A percentile compares a stretch with the other conserved stretches of the same genome.
phyloP scores from a whole-genome alignment of 352 stramenopile species.

The Phytophthora europaea region DNA sequence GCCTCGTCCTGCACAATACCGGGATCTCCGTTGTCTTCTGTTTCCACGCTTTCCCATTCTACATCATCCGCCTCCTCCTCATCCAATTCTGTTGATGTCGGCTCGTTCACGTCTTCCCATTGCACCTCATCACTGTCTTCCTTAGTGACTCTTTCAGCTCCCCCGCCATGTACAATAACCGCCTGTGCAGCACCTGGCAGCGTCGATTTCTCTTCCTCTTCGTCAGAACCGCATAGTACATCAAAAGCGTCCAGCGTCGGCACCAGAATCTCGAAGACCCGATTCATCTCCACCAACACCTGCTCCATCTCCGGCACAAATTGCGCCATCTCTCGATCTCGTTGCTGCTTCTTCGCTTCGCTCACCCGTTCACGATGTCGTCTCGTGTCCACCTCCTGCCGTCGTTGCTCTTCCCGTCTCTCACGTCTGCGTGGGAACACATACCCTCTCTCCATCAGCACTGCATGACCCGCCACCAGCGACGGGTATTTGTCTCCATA shows the following conservation, averaged over 20 bases:
- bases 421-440: conserved; percentile 52
- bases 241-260: conserved; percentile 78
- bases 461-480: conserved; percentile 58
- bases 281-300: conserved; percentile 74
- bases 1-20: background rate
- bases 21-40: background rate
- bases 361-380: conserved; percentile 33
- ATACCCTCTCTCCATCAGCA: conserved; percentile 63
- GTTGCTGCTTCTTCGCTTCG: conserved; percentile 38
- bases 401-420: conserved; percentile 28
- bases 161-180: background rate
- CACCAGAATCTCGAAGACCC: conserved; percentile 80
- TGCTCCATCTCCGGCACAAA: conserved; percentile 73
- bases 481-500: conserved; percentile 71
- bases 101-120: conserved; percentile 31
- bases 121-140: conserved; percentile 10
- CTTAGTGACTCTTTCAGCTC: background rate
- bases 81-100: conserved; percentile 8
- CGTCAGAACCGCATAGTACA: conserved; percentile 14
- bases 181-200: background rate
- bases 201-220: background rate
- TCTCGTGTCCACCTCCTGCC: conserved; percentile 17
- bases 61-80: conserved; percentile 25
- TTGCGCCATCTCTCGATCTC: conserved; percentile 58
- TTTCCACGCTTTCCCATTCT: conserved; percentile 36